Conservation (phyloP, 805 yeast species). For the Nematodospora valgi region DNA sequence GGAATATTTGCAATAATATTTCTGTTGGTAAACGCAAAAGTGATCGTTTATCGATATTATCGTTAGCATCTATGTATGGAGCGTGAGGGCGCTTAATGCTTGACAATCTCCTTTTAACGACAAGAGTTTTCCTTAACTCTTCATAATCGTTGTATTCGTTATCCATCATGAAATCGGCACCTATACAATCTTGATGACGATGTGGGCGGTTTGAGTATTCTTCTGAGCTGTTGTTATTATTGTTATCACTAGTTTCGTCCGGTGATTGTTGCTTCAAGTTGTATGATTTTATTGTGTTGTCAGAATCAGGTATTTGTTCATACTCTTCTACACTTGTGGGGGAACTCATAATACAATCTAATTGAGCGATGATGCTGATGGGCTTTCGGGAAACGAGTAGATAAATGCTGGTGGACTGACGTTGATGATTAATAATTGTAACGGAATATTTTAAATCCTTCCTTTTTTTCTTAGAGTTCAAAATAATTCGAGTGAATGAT, state of each 20-base stretch:
- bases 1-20: slow-evolving; percentile 62
- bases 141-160: slow-evolving; percentile 29
- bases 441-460: too few species aligned
- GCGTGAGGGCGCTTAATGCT: slow-evolving; percentile 10
- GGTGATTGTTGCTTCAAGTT: not conserved
- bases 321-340: slow-evolving; percentile 17
- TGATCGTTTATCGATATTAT: slow-evolving; percentile 21
- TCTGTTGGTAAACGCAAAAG: slow-evolving; percentile 53
- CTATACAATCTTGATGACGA: not conserved
- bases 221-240: not conserved
- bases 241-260: not conserved
- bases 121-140: slow-evolving; percentile 33
- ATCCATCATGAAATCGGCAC: slow-evolving; percentile 28
- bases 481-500: too few species aligned
- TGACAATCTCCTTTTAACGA: slow-evolving; percentile 23
- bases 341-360: slow-evolving; percentile 14
- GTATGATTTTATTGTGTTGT: not conserved
- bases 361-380: not conserved
- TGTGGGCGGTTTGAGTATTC: not conserved
- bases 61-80: slow-evolving; percentile 3
- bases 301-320: slow-evolving; percentile 7
- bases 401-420: not conserved
- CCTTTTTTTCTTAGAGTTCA: too few species aligned
- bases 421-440: not conserved
- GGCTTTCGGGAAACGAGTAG: not conserved